phyloP scores from a whole-genome alignment of 805 yeast genomes.

The Phaffomyces opuntiae region DNA sequence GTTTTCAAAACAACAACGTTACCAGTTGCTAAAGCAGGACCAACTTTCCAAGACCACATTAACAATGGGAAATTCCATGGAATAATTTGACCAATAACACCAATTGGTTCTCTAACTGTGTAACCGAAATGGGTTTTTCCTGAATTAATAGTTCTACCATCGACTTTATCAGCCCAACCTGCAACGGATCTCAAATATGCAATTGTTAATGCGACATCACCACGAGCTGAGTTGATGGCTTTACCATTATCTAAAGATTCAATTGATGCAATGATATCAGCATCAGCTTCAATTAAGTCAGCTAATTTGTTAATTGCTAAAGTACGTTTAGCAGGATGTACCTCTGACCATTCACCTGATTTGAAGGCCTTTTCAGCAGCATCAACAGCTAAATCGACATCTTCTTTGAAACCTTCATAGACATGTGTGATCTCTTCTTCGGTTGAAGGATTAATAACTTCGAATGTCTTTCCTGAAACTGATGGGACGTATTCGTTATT shows the following conservation, averaged over 20 bases:
- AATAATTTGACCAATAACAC: slow-evolving; percentile 12
- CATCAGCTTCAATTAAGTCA: slow-evolving; percentile 8
- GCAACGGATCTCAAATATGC: slow-evolving; percentile 12
- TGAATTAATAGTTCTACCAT: slow-evolving; percentile 11
- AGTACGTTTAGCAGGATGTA: slow-evolving; percentile 9
- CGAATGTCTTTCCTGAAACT: slow-evolving; percentile 7
- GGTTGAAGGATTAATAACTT: slow-evolving; percentile 9
- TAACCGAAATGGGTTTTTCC: slow-evolving; percentile 7
- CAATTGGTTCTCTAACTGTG: slow-evolving; percentile 11
- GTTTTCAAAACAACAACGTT: slow-evolving; percentile 9
- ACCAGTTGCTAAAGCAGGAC: slow-evolving; percentile 12
- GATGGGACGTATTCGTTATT: slow-evolving; percentile 10
- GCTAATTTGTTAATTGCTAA: slow-evolving; percentile 10
- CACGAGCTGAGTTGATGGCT: slow-evolving; percentile 11
- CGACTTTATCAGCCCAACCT: slow-evolving; percentile 13
- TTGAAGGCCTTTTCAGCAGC: slow-evolving; percentile 10
- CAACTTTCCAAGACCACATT: slow-evolving; percentile 13
- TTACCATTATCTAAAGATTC: slow-evolving; percentile 11
- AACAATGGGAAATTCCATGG: slow-evolving; percentile 13
- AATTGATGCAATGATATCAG: slow-evolving; percentile 7
- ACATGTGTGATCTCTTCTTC: slow-evolving; percentile 10
- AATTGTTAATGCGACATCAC: slow-evolving; percentile 9
- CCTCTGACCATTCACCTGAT: slow-evolving; percentile 9
- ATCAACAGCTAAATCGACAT: slow-evolving; percentile 8
- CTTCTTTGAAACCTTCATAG: slow-evolving; percentile 8